Percentiles rank a stretch among this genome's conserved stretches.
These are phyloP conservation scores for Tolypocladium paradoxum DNA, from an alignment of 2,329 filamentous ascomycete species.

Conservation along the genomic window DNA sequence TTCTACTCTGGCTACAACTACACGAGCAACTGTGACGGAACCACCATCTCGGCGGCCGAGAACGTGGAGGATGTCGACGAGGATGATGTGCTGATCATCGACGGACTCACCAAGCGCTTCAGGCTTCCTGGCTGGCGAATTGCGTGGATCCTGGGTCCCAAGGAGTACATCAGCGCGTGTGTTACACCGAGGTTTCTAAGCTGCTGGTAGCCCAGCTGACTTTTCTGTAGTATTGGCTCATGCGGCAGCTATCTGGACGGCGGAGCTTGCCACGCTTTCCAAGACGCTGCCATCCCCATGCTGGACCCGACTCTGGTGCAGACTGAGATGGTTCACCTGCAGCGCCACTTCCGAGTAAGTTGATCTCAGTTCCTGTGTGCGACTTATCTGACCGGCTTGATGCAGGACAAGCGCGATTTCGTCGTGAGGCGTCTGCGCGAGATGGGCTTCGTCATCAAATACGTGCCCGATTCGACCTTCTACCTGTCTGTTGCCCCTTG, in stretches of 20 bases:
- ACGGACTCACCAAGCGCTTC: slow-evolving; percentile 94
- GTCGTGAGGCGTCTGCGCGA: slow-evolving; percentile 67
- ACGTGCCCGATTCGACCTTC: slow-evolving; percentile 84
- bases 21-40: slow-evolving; percentile 81
- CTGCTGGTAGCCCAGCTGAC: slow-evolving; percentile 1
- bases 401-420: slow-evolving; percentile 76
- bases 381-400: neutral
- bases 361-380: neutral
- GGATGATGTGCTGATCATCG: slow-evolving; percentile 87
- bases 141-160: slow-evolving; percentile 90
- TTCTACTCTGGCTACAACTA: slow-evolving; percentile 98
- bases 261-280: slow-evolving; percentile 89
- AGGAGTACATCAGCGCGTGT: slow-evolving; percentile 84
- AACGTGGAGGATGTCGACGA: slow-evolving; percentile 85
- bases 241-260: slow-evolving; percentile 93
- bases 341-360: slow-evolving; percentile 66
- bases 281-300: slow-evolving; percentile 87
- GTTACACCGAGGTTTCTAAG: slow-evolving; percentile 11
- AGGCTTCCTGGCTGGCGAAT: slow-evolving; percentile 93
- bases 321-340: slow-evolving; percentile 79
- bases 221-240: slow-evolving; percentile 53
- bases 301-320: slow-evolving; percentile 75
- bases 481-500: slow-evolving; percentile 58
- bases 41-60: slow-evolving; percentile 77
- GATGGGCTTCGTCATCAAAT: slow-evolving; percentile 81